Evolutionary conservation across 768 basidiomycete species (phyloP), one percentile per base, ranked within the genome.

Genomic region (Kwoniella dendrophila): DNA sequence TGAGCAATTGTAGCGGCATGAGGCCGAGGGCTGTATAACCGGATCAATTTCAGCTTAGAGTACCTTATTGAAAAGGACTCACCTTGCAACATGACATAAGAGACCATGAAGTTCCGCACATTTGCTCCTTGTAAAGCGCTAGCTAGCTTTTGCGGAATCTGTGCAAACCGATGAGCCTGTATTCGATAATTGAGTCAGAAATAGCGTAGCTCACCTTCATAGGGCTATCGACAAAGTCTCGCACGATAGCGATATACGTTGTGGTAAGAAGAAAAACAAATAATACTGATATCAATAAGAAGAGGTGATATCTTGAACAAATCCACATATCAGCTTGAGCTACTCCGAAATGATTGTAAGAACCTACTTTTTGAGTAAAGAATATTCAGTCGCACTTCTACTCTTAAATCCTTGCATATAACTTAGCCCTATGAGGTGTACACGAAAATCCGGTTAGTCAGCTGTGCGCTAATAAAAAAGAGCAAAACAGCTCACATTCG

Each of bases 1-100:
- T 97, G 24, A 99, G 84, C 10, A 99, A 83, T 71, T 99, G 93
- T 34, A 98, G 81, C 3, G 96, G 96, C 90, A 97, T 95, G 72
- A 98, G 86, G 69, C 91, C 95, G 30, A 98, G 79, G 0, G 88
- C 91, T 91, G 38, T 18, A 20, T 1, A 3, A 48, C 4, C 14
- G 29, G 33, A 38, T 48, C 29, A 55, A 34, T 56, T 44, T 10
- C 3, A 27, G n/a, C 11, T 29, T 11, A 20, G 3, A 36, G 27
- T 2, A 22, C 1, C 7, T 7, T 5, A 5, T 5, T 3, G 53
- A 14, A 40, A 10, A 10, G 32, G 26, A 47, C 76, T 56, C 43
- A 79, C 78, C 68, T 66, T 78, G 77, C 0, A 80, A 70, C 70
- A 81, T 92, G 85, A 74, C 68, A 50, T 70, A 71, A 4, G 81